phyloP scores from a whole-genome alignment of 2,329 filamentous ascomycete genomes.

The Exophiala lecanii-corni region DNA sequence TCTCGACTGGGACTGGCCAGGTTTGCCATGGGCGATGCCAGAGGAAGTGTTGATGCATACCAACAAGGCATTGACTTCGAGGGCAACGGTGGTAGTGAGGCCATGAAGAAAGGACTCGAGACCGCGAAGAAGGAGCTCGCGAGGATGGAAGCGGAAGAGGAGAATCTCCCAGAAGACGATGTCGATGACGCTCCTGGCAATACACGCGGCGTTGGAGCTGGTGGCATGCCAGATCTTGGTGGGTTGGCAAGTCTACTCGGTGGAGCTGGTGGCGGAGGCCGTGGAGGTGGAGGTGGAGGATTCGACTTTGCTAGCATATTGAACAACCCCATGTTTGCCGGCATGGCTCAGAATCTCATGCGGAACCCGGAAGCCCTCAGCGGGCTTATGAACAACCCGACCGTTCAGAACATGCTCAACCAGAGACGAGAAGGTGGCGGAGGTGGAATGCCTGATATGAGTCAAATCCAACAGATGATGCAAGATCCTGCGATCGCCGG shows the following conservation, averaged over 20 bases:
- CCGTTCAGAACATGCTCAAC: slow-evolving; percentile 30
- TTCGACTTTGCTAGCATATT: slow-evolving; percentile 84
- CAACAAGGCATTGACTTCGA: slow-evolving; percentile 87
- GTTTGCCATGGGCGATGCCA: slow-evolving; percentile 85
- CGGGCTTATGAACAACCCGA: slow-evolving; percentile 90
- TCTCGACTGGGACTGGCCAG: slow-evolving; percentile 84
- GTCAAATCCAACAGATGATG: slow-evolving; percentile 63
- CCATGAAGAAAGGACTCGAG: slow-evolving; percentile 96
- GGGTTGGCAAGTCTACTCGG: slow-evolving; percentile 68
- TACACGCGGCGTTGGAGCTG: slow-evolving; percentile 38
- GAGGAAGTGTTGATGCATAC: slow-evolving; percentile 93
- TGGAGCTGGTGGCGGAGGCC: slow-evolving; percentile 54
- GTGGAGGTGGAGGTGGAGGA: slow-evolving; percentile 62
- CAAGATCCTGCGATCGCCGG: slow-evolving; percentile 86
- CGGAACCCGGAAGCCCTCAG: slow-evolving; percentile 88
- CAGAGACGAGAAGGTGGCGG: slow-evolving; percentile 42
- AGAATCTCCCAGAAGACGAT: slow-evolving; percentile 47
- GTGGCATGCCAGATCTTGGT: slow-evolving; percentile 67
- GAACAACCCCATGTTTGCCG: slow-evolving; percentile 97
- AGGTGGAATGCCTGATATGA: slow-evolving; percentile 84
- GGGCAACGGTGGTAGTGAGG: slow-evolving; percentile 87
- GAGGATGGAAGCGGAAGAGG: slow-evolving; percentile 61
- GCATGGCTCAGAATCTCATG: slow-evolving; percentile 97
- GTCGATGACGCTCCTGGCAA: slow-evolving; percentile 48
- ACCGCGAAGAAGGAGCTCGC: slow-evolving; percentile 84